Conservation (phyloP, 2,329 filamentous ascomycete genomes). For the Diaporthe vaccinii region DNA sequence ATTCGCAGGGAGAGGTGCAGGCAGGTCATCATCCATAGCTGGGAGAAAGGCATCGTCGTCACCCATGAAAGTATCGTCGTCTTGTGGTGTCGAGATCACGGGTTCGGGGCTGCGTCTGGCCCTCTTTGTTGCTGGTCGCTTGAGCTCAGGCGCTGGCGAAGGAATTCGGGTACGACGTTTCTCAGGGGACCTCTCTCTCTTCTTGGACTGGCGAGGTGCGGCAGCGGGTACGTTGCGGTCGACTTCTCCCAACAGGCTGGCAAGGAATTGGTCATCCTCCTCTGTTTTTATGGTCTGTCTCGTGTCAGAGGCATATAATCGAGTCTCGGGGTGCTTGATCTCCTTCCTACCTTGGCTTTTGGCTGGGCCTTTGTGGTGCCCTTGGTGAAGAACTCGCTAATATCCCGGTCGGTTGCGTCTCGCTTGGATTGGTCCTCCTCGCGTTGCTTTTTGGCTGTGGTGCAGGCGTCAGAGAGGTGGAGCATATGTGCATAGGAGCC, state of each 20-base stretch:
- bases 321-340: not conserved
- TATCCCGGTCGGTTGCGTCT: slow-evolving; percentile 90
- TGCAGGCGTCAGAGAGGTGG: slow-evolving; percentile 5
- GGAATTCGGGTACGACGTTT: slow-evolving; percentile 84
- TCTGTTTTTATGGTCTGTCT: slow-evolving; percentile 80
- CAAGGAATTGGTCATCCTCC: slow-evolving; percentile 90
- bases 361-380: slow-evolving; percentile 75
- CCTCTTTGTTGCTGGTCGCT: slow-evolving; percentile 68
- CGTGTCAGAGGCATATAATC: slow-evolving; percentile 37
- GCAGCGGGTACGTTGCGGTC: slow-evolving; percentile 77
- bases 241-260: slow-evolving; percentile 86
- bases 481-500: not conserved
- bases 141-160: slow-evolving; percentile 76
- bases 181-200: slow-evolving; percentile 78
- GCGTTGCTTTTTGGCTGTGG: slow-evolving; percentile 83
- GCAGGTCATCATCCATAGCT: slow-evolving; percentile 71
- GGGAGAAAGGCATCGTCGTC: slow-evolving; percentile 70
- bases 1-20: slow-evolving; percentile 49
- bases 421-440: slow-evolving; percentile 89
- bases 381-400: slow-evolving; percentile 93
- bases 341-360: slow-evolving; percentile 80
- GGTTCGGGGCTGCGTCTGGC: slow-evolving; percentile 66
- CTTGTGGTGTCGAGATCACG: slow-evolving; percentile 61
- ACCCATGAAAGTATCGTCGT: slow-evolving; percentile 64
- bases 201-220: slow-evolving; percentile 70